Base-by-base conservation (phyloP, 1,139 yeast genomes). In the Diutina sp. region DNA sequence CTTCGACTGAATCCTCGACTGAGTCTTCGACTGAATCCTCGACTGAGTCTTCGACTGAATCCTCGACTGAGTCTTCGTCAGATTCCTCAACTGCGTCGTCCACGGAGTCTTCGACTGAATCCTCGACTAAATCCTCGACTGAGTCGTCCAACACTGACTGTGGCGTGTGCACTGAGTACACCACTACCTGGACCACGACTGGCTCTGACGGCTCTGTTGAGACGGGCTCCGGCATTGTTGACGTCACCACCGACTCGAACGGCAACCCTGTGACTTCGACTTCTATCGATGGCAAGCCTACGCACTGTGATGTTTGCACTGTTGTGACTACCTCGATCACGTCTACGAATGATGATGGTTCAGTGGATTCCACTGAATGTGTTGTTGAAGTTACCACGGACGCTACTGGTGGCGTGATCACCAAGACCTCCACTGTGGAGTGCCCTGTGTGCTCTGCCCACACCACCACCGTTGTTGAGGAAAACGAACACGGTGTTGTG, bases 121-220 rank as follows among this genome's bases (percentile, higher is more conserved):
- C n/a, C n/a, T n/a, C n/a, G n/a, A n/a, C n/a, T n/a, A n/a, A n/a
- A n/a, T n/a, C n/a, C n/a, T n/a, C n/a, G n/a, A n/a, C n/a, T n/a
- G n/a, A n/a, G 7, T 8, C 50, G n/a, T 12, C 18, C 25, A 11
- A 5, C 35, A 47, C 38, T 3, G 51, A 30, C 1, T 50, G 53
- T 16, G 41, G 25, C 16, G 53, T 29, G 21, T 30, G 53, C 30
- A 50, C 53, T 30, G 53, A 50, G 41, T 50, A 30, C 28, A 5
- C 53, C 29, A 50, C 53, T 5, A 50, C 45, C 21, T 50, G 53
- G 53, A 50, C 44, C 12, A 30, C 44, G 45, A 50, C 53, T 30
- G 41, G 21, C 16, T 4, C 53, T n/a, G 44, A 50, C n/a, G 53
- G 53, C 16, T 11, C 14, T n/a, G 41, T 38, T 9, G n/a, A 25